phyloP scores from a whole-genome alignment of 352 stramenopile genomes.

The Phytophthora cactorum region DNA sequence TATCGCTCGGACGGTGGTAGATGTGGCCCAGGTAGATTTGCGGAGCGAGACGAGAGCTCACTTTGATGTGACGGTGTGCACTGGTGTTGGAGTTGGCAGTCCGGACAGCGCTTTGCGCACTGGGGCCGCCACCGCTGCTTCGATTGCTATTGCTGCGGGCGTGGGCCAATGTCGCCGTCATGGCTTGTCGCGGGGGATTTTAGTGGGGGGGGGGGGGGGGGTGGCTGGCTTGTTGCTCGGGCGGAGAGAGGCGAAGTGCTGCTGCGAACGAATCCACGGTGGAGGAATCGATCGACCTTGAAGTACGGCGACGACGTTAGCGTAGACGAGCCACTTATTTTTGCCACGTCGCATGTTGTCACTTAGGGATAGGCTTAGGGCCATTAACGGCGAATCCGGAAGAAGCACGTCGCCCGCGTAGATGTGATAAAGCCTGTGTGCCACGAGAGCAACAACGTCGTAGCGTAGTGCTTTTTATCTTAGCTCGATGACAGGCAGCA shows the following conservation, averaged over 20 bases:
- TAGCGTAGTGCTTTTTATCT: not conserved
- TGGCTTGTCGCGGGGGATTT: not conserved
- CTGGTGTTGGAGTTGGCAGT: not conserved
- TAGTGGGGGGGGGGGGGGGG: not conserved
- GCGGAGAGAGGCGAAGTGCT: constrained; percentile 8
- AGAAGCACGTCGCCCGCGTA: constrained; percentile 9
- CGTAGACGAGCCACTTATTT: constrained; percentile 10
- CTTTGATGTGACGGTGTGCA: constrained; percentile 30
- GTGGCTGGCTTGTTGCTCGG: not conserved
- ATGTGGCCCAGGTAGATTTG: constrained; percentile 42
- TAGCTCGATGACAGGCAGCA: not conserved
- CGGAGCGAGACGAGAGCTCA: constrained; percentile 37
- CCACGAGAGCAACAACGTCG: too few species aligned
- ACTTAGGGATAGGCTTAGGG: constrained; percentile 1
- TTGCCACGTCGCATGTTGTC: constrained; percentile 41
- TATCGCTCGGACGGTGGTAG: not conserved
- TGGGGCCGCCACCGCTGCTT: not conserved
- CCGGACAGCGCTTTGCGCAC: not conserved
- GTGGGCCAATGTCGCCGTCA: constrained; percentile 29
- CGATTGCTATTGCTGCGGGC: not conserved
- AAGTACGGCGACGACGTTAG: constrained; percentile 13
- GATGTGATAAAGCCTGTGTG: not conserved
- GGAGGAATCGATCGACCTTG: constrained; percentile 7
- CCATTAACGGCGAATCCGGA: constrained; percentile 8
- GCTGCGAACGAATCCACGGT: not conserved